phyloP scores from a whole-genome alignment of 371 early-diverging fungal genomes.

The Actinomucor elegans region DNA sequence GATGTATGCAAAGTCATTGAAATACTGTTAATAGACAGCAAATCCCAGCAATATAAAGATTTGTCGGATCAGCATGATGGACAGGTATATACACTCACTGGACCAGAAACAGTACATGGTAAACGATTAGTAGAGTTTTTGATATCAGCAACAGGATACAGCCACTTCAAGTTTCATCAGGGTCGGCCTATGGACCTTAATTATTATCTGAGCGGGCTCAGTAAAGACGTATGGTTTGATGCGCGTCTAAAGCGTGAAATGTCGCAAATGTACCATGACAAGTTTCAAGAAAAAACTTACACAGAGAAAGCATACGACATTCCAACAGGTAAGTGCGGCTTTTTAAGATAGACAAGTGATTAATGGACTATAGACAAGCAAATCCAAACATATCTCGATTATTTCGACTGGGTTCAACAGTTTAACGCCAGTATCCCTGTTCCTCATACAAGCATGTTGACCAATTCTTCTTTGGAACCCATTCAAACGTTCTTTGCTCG shows the following conservation, averaged over 20 bases:
- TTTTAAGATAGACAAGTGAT: neutral
- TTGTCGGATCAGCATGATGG: constrained; percentile 22
- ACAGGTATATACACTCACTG: constrained; percentile 29
- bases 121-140: constrained; percentile 18
- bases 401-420: constrained; percentile 32
- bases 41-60: neutral
- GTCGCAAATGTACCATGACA: constrained; percentile 28
- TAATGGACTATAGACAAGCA: constrained; percentile 14
- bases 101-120: constrained; percentile 24
- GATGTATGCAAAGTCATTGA: constrained; percentile 31
- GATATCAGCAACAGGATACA: constrained; percentile 19
- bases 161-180: constrained; percentile 16
- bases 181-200: constrained; percentile 28
- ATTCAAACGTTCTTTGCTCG: constrained; percentile 23
- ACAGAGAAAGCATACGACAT: constrained; percentile 15
- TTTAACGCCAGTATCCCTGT: constrained; percentile 23
- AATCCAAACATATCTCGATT: constrained; percentile 31
- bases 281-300: constrained; percentile 14
- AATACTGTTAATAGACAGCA: constrained; percentile 9
- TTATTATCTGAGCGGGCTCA: constrained; percentile 24
- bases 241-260: constrained; percentile 30
- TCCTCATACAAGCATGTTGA: constrained; percentile 31
- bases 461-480: constrained; percentile 9
- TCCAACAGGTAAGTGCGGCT: constrained; percentile 19
- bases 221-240: constrained; percentile 34